Evolutionary conservation across 345 rosid genomes (phyloP).

Genomic region (Clausena lansium): DNA sequence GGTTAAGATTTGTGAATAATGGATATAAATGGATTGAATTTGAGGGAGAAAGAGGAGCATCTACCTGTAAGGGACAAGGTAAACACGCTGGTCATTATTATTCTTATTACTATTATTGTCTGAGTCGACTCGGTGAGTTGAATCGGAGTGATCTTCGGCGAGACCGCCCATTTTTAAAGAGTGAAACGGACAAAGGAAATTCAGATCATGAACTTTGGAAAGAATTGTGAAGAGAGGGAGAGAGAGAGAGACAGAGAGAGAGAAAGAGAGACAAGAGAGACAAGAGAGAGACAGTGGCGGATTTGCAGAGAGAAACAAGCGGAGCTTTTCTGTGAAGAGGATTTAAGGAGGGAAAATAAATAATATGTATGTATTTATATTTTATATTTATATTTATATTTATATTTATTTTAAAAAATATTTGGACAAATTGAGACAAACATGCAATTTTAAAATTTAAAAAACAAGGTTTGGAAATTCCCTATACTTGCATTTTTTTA

Average conservation of each 20-base stretch:
- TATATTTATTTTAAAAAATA: neutral
- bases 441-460: neutral
- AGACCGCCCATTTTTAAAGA: conserved; percentile 39
- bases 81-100: conserved; percentile 67
- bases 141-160: conserved; percentile 54
- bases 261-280: conserved; percentile 10
- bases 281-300: conserved; percentile 15
- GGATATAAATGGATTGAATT: neutral
- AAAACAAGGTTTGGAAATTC: no score
- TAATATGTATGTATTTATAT: neutral
- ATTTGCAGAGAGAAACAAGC: conserved; percentile 22
- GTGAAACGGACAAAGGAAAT: neutral
- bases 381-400: neutral
- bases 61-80: conserved; percentile 86
- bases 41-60: neutral
- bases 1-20: neutral
- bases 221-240: neutral
- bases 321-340: conserved; percentile 24
- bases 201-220: neutral
- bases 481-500: no score
- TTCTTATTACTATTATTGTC: conserved; percentile 14
- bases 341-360: conserved; percentile 25
- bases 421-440: neutral
- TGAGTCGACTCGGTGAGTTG: conserved; percentile 56
- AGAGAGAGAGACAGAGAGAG: conserved; percentile 12